Percentiles rank a stretch among this genome's conserved stretches.
phyloP scores from a whole-genome alignment of 768 basidiomycete species.

The Fomitopsis serialis region DNA sequence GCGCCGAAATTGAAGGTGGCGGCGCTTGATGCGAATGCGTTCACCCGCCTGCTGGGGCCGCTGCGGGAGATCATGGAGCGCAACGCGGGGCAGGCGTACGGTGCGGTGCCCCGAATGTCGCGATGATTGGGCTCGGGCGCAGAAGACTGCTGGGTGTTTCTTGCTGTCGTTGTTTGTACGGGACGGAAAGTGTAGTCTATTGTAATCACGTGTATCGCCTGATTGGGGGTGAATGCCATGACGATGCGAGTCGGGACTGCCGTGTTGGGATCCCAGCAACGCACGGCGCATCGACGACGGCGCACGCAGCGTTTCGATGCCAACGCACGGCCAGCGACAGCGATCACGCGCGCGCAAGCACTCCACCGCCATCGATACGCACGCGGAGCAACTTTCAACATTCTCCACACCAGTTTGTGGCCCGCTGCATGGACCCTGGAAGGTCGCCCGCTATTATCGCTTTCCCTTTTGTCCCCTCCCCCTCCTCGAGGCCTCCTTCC shows the following conservation, averaged over 20 bases:
- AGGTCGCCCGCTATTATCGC: conserved; percentile 2
- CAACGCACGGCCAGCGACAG: neutral
- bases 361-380: neutral
- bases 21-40: conserved; percentile 87
- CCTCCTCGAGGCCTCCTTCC: conserved; percentile 3
- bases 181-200: neutral
- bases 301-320: conserved; percentile 4
- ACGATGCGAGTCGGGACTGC: neutral
- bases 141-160: neutral
- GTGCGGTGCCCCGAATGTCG: conserved; percentile 15
- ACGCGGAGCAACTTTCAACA: neutral
- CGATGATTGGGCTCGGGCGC: conserved; percentile 7
- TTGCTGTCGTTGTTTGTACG: neutral
- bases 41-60: conserved; percentile 90
- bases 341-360: too few species aligned
- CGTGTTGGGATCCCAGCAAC: neutral
- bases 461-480: conserved; percentile 6
- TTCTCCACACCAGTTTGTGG: neutral
- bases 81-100: conserved; percentile 75
- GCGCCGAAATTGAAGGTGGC: conserved; percentile 83
- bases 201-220: conserved; percentile 3
- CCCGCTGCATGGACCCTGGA: neutral
- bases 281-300: too few species aligned
- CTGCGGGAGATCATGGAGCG: conserved; percentile 91
- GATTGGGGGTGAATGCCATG: neutral